Evolutionary conservation across 495 filamentous ascomycete genomes (phyloP), one percentile per base, ranked within the genome.

Genomic region (Penicillium parvum): DNA sequence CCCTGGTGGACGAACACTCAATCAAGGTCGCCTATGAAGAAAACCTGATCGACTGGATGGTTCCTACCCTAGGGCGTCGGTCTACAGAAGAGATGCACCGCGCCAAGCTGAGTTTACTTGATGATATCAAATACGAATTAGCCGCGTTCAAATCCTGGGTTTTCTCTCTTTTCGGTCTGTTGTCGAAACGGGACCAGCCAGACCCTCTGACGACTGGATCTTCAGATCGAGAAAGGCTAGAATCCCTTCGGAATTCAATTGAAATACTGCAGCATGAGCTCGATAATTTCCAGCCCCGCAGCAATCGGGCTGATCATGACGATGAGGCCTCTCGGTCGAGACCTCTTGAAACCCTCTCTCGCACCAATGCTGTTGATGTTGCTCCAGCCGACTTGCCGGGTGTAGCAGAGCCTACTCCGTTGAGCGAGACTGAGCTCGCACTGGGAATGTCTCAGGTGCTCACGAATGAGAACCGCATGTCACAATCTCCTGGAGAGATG

Each of bases 11-110:
- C 47, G 61, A 66, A 17, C 61, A 71, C 27, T 75, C 72, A 3
- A 55, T 75, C 32, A 58, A 66, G 27, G 69, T 71, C 37, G 71
- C 69, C 2, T 61, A 57, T 23, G 71, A 74, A 22, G 71, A 73
- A 43, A 71, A 73, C 30, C 63, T 74, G 11, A 58, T 73, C 27
- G 70, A 72, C 37, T 73, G 70, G 70, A 65, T 71, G 45, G 61
- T 69, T 14, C 70, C 70, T 5, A 63, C 58, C 3, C 55, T 69
- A 14, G 70, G 68, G 1, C 70, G 68, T n/a, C 57, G 64, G 27
- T 54, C 65, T 6, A 62, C 64, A 29, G 66, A 73, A 40, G 70
- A 72, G 42, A 58, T 54, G 40, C 55, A 54, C 9, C 68, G 70
- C n/a, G 55, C 48, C 37, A 64, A 57, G 25, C 54, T 73, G n/a